Evolutionary conservation across 2,329 filamentous ascomycete species (phyloP).

Genomic region (Aspergillus jensenii): DNA sequence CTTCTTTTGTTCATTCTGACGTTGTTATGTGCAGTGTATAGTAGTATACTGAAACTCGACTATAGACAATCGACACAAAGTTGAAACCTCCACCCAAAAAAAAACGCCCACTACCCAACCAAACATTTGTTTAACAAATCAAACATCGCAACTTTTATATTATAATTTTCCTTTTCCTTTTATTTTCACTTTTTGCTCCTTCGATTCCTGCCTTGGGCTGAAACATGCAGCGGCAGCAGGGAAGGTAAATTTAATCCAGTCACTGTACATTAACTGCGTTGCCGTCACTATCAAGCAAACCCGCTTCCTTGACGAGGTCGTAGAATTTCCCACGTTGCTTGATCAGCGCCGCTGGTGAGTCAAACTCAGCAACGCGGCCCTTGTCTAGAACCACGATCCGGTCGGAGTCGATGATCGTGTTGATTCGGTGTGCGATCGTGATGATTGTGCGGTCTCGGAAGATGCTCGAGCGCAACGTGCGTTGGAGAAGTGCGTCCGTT

Average conservation of each 20-base stretch:
- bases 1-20: neutral
- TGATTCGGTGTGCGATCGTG: constrained; percentile 96
- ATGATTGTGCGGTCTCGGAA: constrained; percentile 96
- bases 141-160: constrained; percentile 4
- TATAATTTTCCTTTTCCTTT: neutral
- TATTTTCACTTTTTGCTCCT: neutral
- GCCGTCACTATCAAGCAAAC: constrained; percentile 60
- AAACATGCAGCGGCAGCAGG: neutral
- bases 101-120: neutral
- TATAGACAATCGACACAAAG: neutral
- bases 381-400: constrained; percentile 91
- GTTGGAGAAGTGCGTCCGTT: constrained; percentile 65
- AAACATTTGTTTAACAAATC: neutral
- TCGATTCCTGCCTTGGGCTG: neutral
- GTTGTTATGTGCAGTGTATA: neutral
- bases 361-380: constrained; percentile 89
- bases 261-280: constrained; percentile 17
- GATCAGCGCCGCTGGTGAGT: constrained; percentile 76
- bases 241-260: neutral
- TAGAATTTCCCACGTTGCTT: constrained; percentile 78
- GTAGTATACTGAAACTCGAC: neutral
- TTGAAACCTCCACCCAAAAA: neutral
- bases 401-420: constrained; percentile 88
- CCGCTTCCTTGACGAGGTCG: constrained; percentile 87
- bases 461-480: constrained; percentile 61